phyloP scores from a whole-genome alignment of 192 early-diverging fungal genomes.

The Coemansia sp. region DNA sequence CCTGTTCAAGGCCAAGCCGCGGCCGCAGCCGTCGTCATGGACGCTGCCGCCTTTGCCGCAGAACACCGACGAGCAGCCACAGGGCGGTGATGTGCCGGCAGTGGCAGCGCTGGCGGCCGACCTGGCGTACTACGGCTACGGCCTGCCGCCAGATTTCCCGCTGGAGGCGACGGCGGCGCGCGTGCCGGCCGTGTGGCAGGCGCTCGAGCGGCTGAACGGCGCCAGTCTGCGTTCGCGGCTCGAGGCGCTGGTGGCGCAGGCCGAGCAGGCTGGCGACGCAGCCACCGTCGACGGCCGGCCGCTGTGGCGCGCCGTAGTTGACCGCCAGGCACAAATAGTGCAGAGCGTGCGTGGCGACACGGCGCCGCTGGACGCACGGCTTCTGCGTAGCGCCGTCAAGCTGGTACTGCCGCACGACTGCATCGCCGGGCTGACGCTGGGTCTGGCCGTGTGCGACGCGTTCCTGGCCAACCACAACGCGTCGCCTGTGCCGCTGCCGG shows the following conservation, averaged over 20 bases:
- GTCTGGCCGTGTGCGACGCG: slow-evolving; percentile 41
- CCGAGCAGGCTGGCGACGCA: slow-evolving; percentile 2
- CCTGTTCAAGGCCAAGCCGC: slow-evolving; percentile 44
- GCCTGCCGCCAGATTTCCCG: slow-evolving; percentile 46
- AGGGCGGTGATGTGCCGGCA: background rate
- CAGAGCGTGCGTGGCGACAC: slow-evolving; percentile 37
- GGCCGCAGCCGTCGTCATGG: slow-evolving; percentile 31
- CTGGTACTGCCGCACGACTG: slow-evolving; percentile 54
- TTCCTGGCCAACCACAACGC: slow-evolving; percentile 24
- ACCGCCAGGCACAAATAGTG: slow-evolving; percentile 33
- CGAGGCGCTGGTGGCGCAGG: slow-evolving; percentile 13
- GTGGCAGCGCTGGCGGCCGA: slow-evolving; percentile 26
- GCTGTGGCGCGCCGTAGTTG: slow-evolving; percentile 38
- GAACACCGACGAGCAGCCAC: background rate
- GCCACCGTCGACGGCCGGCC: slow-evolving; percentile 15
- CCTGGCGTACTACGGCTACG: slow-evolving; percentile 32
- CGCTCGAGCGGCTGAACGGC: slow-evolving; percentile 45
- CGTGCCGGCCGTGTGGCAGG: slow-evolving; percentile 39
- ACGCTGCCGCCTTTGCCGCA: slow-evolving; percentile 32
- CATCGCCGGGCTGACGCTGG: slow-evolving; percentile 43
- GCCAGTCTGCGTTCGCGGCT: slow-evolving; percentile 37
- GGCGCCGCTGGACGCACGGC: slow-evolving; percentile 29
- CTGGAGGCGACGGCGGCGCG: slow-evolving; percentile 37
- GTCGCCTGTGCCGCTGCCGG: background rate
- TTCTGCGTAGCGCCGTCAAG: slow-evolving; percentile 45